Conservation (phyloP, 495 filamentous ascomycete genomes). For the Penicillium crystallinum region DNA sequence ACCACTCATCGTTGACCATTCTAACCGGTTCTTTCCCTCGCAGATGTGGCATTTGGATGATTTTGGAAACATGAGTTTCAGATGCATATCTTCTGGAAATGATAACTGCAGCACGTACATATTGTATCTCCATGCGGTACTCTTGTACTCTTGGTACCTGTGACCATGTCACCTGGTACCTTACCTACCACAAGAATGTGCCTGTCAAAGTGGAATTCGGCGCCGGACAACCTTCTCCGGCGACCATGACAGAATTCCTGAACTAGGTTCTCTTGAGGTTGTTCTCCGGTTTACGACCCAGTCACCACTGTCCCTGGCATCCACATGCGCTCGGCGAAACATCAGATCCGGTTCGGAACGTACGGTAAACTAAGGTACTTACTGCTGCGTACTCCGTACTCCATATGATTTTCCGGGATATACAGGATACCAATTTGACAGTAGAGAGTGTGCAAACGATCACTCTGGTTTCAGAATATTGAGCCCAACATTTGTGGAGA, state of each 20-base stretch:
- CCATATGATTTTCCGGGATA: too few relatives aligned
- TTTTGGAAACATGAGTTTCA: not conserved
- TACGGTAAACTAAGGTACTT: not conserved
- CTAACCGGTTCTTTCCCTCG: not conserved
- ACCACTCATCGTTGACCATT: not conserved
- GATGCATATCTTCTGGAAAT: not conserved
- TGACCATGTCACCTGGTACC: not conserved
- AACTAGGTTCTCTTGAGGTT: not conserved
- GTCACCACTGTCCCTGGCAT: slow-evolving; percentile 14
- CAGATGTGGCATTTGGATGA: not conserved
- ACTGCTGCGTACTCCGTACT: not conserved
- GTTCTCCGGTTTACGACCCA: slow-evolving; percentile 11
- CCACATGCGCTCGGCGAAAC: slow-evolving; percentile 16
- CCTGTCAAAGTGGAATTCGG: not conserved
- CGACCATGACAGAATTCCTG: not conserved
- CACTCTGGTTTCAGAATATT: not conserved
- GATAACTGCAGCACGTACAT: not conserved
- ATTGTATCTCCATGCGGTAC: not conserved
- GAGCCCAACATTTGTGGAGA: too few relatives aligned
- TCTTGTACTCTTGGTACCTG: not conserved
- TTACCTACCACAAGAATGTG: not conserved
- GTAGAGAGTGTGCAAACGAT: too few relatives aligned
- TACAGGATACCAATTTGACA: too few relatives aligned
- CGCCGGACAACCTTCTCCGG: not conserved
- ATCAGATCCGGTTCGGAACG: not conserved